Evolutionary conservation across 306 rosid species (phyloP).

Genomic region (Prunus dulcis): DNA sequence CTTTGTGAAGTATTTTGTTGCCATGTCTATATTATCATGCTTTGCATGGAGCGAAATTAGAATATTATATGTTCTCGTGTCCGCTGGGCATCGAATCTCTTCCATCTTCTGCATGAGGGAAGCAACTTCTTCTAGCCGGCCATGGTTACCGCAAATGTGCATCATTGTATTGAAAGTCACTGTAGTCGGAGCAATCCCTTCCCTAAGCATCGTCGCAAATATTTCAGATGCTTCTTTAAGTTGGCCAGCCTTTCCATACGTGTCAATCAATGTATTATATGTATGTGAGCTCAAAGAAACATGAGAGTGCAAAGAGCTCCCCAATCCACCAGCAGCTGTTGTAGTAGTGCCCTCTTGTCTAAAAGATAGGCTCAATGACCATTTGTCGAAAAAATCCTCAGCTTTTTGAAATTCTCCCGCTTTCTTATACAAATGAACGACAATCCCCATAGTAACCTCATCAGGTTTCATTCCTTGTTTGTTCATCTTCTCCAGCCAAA

Average conservation of each 20-base stretch:
- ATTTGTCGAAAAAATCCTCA: conserved; percentile 66
- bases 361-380: conserved; percentile 50
- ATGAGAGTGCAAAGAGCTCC: conserved; percentile 15
- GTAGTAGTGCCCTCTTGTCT: conserved; percentile 15
- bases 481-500: conserved; percentile 80
- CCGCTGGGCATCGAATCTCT: conserved; percentile 53
- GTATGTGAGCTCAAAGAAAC: conserved; percentile 53
- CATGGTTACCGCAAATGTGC: conserved; percentile 73
- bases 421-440: conserved; percentile 83
- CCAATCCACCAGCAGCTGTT: conserved; percentile 19
- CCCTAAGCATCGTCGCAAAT: conserved; percentile 75
- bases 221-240: conserved; percentile 54
- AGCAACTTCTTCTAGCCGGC: conserved; percentile 45
- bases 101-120: conserved; percentile 65
- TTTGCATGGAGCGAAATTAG: conserved; percentile 57
- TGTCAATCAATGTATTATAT: conserved; percentile 67
- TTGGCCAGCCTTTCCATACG: conserved; percentile 67
- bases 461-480: conserved; percentile 77
- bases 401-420: conserved; percentile 79
- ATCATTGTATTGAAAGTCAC: conserved; percentile 83
- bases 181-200: conserved; percentile 66
- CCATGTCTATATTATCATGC: conserved; percentile 51
- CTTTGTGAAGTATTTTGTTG: conserved; percentile 46
- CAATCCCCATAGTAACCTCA: conserved; percentile 91
- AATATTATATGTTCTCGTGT: conserved; percentile 74